Base-by-base conservation (phyloP, 1,139 yeast species). In the Hyphopichia burtonii region DNA sequence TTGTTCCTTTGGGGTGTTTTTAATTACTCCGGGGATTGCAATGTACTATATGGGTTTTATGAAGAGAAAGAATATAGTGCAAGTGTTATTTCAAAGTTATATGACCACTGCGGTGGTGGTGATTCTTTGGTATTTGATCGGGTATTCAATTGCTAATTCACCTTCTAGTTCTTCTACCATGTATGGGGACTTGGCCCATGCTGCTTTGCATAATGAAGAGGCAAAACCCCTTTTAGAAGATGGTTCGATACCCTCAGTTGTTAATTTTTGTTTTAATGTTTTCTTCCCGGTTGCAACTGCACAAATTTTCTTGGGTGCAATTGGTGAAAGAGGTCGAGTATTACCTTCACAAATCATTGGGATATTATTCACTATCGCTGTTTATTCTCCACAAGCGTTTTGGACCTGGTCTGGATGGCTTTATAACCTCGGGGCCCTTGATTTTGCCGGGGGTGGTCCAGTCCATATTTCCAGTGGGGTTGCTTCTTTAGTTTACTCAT, bases 401-500 rank as follows among this genome's bases (percentile, higher is more conserved):
- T 91, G 98, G 98, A 86, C 96, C 23, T 93, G 98, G 98, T 78
- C 78, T 44, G 99, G 98, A 39, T 93, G 98, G 98, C 76, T 91
- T 50, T 78, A 75, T 43, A 71, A 68, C 38, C 74, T 91, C 44
- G 98, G 98, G 49, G 83, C 90, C 27, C 78, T 89, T 46, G 99
- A 93, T 68, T 93, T 88, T 61, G 98, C 98, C 31, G 99, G 99
- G 56, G 97, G 98, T 59, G 77, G 77, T 41, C 77, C 77, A 3
- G 78, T 73, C 31, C 78, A 73, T 55, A 67, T 72, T 42, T 70
- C 76, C 2, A 61, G 71, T 12, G 77, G 77, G 41, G 64, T 66
- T 37, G 69, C 71, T 2, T 66, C 76, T 1, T 52, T 71, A 12
- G 61, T 69, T n/a, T 72, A 65, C 49, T 68, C 76, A 6, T 58